Evolutionary conservation across 2,329 filamentous ascomycete species (phyloP).

Genomic region (Fusarium newnesense): DNA sequence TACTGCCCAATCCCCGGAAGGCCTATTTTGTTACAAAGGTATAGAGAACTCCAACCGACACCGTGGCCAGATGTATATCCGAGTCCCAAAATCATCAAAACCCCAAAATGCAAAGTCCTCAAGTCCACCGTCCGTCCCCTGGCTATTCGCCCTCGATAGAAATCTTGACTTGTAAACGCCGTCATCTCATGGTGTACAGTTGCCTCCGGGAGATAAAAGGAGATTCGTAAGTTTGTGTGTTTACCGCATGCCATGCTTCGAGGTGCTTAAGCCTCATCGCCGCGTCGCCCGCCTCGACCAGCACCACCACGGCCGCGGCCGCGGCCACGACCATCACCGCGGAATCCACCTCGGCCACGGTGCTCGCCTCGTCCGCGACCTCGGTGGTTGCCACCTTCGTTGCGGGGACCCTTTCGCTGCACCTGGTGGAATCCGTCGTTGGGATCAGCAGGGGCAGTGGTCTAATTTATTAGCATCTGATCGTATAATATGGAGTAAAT

Average conservation of each 20-base stretch:
- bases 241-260: conserved; percentile 40
- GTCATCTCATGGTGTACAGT: conserved; percentile 55
- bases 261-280: conserved; percentile 52
- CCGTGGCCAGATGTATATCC: conserved; percentile 42
- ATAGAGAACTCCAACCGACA: conserved; percentile 43
- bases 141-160: conserved; percentile 40
- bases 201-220: conserved; percentile 46
- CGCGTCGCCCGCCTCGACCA: conserved; percentile 51
- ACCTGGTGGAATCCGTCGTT: conserved; percentile 81
- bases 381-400: conserved; percentile 57
- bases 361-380: conserved; percentile 60
- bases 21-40: conserved; percentile 44
- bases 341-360: conserved; percentile 63
- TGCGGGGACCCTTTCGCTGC: conserved; percentile 67
- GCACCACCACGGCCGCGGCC: conserved; percentile 53
- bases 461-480: conserved; percentile 28
- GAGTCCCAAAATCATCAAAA: conserved; percentile 46
- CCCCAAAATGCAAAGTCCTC: conserved; percentile 47
- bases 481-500: background rate
- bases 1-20: conserved; percentile 36
- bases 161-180: conserved; percentile 50
- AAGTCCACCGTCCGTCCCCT: conserved; percentile 40
- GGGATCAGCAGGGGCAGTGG: conserved; percentile 53
- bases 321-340: conserved; percentile 59
- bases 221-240: conserved; percentile 43